Conservation (phyloP, 164 flowering plant genomes). For the Brasenia schreberi region DNA sequence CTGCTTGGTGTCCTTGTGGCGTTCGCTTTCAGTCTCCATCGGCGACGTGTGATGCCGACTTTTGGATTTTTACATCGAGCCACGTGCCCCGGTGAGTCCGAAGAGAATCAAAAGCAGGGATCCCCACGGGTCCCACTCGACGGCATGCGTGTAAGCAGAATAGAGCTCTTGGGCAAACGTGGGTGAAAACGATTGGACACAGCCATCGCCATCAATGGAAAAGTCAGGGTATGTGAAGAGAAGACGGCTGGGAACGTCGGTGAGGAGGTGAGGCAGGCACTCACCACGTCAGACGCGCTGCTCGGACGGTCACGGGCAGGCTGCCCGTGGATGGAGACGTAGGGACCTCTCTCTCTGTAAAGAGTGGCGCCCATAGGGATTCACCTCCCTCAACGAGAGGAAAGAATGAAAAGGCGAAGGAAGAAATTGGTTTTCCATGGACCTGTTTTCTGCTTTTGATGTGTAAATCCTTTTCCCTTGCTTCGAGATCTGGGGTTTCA, state of each 20-base stretch:
- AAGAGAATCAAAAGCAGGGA: background rate
- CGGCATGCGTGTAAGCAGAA: slow-evolving; percentile 8
- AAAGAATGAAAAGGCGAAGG: no score
- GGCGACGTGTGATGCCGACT: no score
- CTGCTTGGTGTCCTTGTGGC: no score
- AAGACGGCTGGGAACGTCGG: slow-evolving; percentile 4
- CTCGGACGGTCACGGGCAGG: slow-evolving; percentile 28
- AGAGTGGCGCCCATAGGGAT: no score
- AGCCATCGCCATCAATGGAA: background rate
- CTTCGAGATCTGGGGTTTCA: background rate
- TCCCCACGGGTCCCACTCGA: background rate
- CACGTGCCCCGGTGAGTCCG: background rate
- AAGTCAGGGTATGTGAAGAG: background rate
- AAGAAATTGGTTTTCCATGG: no score
- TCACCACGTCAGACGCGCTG: slow-evolving; percentile 17
- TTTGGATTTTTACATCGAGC: background rate
- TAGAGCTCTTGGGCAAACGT: slow-evolving; percentile 1
- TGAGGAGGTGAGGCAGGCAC: slow-evolving; percentile 1
- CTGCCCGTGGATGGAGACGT: slow-evolving; percentile 17
- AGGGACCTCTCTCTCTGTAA: background rate
- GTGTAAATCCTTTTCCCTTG: no score
- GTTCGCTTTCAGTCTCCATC: no score
- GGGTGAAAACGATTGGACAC: background rate
- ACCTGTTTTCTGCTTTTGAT: no score
- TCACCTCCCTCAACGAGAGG: no score